Conservation (phyloP, 139 green algal species). For the Tetradesmus lagerheimii region DNA sequence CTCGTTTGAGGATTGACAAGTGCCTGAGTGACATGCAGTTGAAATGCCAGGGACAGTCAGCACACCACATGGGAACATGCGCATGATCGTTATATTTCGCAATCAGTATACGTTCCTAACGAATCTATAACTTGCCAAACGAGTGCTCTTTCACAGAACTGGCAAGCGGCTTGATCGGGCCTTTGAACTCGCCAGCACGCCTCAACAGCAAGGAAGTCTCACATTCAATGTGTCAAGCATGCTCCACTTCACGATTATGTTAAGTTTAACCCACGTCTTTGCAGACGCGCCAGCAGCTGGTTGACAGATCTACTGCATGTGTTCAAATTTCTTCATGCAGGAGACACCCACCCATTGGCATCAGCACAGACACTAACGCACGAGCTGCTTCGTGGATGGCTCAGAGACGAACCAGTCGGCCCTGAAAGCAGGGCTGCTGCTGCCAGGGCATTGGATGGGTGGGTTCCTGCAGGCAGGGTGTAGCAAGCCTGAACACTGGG, state of each 20-base stretch:
- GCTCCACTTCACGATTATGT: not conserved
- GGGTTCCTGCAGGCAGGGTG: not conserved
- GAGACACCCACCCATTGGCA: not conserved
- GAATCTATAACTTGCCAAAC: no score
- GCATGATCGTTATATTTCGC: not conserved
- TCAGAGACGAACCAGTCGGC: not conserved
- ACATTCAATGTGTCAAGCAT: not conserved
- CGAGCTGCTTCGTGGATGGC: not conserved
- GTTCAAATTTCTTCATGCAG: not conserved
- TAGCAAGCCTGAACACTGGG: not conserved
- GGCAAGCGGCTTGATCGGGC: no score
- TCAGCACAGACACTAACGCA: not conserved
- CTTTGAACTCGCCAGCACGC: not conserved
- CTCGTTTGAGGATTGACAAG: not conserved
- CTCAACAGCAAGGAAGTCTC: not conserved
- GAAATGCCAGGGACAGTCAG: not conserved
- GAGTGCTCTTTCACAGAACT: not conserved
- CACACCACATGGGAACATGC: not conserved
- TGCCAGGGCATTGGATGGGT: not conserved
- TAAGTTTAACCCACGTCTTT: not conserved
- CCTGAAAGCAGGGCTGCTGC: not conserved
- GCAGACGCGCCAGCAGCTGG: not conserved
- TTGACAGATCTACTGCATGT: not conserved
- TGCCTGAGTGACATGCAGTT: not conserved
- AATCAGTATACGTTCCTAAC: no score